phyloP scores from a whole-genome alignment of 1,139 yeast species.

The Yamadazyma triangularis region DNA sequence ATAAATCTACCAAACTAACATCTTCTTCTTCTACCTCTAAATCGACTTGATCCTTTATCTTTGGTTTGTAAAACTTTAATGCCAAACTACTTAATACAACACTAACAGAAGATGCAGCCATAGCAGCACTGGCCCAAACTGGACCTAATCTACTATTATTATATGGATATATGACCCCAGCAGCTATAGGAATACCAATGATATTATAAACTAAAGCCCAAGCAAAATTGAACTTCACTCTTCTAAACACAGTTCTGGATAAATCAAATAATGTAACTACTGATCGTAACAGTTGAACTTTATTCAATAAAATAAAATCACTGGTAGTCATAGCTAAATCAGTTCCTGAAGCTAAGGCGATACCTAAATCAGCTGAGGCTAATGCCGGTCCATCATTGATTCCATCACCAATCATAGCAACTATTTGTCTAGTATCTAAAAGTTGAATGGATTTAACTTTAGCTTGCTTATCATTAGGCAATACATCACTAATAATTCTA shows the following conservation, averaged over 20 bases:
- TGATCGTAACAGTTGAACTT: slow-evolving; percentile 43
- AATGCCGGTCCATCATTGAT: slow-evolving; percentile 63
- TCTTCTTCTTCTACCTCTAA: too few relatives aligned
- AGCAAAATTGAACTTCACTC: slow-evolving; percentile 55
- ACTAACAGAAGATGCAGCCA: slow-evolving; percentile 60
- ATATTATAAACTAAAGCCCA: slow-evolving; percentile 48
- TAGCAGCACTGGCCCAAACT: slow-evolving; percentile 65
- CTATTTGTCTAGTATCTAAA: slow-evolving; percentile 24
- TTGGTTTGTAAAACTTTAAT: slow-evolving; percentile 43
- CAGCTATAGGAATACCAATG: slow-evolving; percentile 59
- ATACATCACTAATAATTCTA: slow-evolving; percentile 66
- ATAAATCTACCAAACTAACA: too few relatives aligned
- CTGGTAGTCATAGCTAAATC: slow-evolving; percentile 57
- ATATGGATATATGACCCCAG: slow-evolving; percentile 58
- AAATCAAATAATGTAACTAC: slow-evolving; percentile 45
- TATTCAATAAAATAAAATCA: slow-evolving; percentile 51
- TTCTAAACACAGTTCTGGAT: slow-evolving; percentile 40
- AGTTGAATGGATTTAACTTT: slow-evolving; percentile 52
- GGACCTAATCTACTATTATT: slow-evolving; percentile 50
- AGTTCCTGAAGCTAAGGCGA: slow-evolving; percentile 56
- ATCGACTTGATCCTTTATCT: slow-evolving; percentile 13
- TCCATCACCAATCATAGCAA: slow-evolving; percentile 65
- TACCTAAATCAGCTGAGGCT: slow-evolving; percentile 55
- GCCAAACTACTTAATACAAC: slow-evolving; percentile 56
- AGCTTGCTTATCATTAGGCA: slow-evolving; percentile 68